phyloP scores from a whole-genome alignment of 208 protist genomes.

The Acanthamoeba divionensis region DNA sequence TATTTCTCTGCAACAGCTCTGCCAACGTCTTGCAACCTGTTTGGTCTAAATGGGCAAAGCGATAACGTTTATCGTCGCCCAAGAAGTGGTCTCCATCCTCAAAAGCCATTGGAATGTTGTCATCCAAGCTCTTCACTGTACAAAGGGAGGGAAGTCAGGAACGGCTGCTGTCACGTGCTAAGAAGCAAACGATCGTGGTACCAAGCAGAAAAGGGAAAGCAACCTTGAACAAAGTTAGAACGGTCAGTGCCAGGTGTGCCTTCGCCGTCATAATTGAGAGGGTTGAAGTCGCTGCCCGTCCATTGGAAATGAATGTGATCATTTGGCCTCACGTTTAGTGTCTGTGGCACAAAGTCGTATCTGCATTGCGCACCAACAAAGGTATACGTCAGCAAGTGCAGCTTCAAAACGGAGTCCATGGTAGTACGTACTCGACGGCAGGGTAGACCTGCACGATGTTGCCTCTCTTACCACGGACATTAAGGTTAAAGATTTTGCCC shows the following conservation, averaged over 20 bases:
- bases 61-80: not conserved
- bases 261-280: constrained; percentile 71
- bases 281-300: constrained; percentile 80
- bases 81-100: not conserved
- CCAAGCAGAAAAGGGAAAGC: not conserved
- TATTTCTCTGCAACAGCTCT: not conserved
- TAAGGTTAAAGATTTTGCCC: constrained; percentile 81
- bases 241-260: constrained; percentile 74
- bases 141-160: no score
- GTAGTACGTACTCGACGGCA: constrained; percentile 85
- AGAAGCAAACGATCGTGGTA: no score
- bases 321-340: constrained; percentile 62
- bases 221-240: constrained; percentile 77
- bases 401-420: no score
- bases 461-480: constrained; percentile 82
- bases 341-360: constrained; percentile 77
- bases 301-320: constrained; percentile 86
- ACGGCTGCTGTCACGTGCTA: no score
- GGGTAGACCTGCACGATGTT: constrained; percentile 85
- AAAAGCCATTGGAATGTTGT: constrained; percentile 43
- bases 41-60: constrained; percentile 48
- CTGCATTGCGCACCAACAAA: no score
- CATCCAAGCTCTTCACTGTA: not conserved
- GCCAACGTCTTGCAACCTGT: constrained; percentile 6
- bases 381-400: no score